Evolutionary conservation across 768 basidiomycete species (phyloP).

Genomic region (Panaeolus cyanescens): DNA sequence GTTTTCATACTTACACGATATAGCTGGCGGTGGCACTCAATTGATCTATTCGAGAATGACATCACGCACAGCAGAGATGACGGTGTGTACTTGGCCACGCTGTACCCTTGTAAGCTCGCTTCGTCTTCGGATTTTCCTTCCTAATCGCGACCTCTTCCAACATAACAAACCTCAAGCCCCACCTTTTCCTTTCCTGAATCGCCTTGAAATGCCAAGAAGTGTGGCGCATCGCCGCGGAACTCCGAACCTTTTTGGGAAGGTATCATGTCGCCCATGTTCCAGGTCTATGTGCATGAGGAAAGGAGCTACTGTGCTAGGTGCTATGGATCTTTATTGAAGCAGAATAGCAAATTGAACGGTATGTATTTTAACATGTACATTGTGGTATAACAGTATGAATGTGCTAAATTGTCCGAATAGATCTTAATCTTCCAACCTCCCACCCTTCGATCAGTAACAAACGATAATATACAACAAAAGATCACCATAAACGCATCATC

Average conservation of each 20-base stretch:
- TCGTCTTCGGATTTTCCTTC: not conserved
- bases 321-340: too few species aligned
- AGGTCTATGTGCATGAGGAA: too few species aligned
- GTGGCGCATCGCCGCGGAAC: conserved; percentile 1
- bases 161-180: not conserved
- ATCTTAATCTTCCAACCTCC: not conserved
- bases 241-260: not conserved
- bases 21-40: too few species aligned
- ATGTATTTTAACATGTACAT: not conserved
- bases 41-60: too few species aligned
- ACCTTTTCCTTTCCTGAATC: not conserved
- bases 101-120: not conserved
- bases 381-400: conserved; percentile 1
- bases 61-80: too few species aligned
- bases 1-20: too few species aligned
- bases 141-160: not conserved
- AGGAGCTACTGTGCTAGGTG: too few species aligned
- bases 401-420: not conserved
- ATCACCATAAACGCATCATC: not conserved
- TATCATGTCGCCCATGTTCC: too few species aligned
- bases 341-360: not conserved
- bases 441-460: not conserved
- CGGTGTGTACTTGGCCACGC: too few species aligned
- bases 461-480: not conserved
- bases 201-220: not conserved